phyloP scores from a whole-genome alignment of 805 yeast species.

The Nadsonia fulvescens region DNA sequence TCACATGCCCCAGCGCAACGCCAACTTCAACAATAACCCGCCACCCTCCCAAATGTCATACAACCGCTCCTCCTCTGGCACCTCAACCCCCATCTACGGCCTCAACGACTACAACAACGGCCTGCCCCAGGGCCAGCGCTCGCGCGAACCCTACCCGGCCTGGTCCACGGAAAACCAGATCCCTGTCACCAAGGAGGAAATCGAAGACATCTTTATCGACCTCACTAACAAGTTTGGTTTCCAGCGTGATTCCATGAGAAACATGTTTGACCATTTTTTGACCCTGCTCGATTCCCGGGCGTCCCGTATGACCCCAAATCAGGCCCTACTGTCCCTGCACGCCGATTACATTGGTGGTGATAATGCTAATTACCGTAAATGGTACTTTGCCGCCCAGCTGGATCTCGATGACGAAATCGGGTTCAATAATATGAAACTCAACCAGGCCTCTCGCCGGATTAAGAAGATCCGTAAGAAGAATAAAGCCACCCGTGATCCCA shows the following conservation, averaged over 20 bases:
- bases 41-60: slow-evolving; percentile 45
- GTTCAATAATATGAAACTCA: slow-evolving; percentile 36
- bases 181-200: slow-evolving; percentile 53
- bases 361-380: slow-evolving; percentile 67
- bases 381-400: slow-evolving; percentile 80
- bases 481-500: slow-evolving; percentile 26
- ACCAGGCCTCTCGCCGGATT: slow-evolving; percentile 26
- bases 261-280: slow-evolving; percentile 71
- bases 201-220: slow-evolving; percentile 39
- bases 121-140: slow-evolving; percentile 31
- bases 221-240: slow-evolving; percentile 61
- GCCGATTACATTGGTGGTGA: slow-evolving; percentile 89
- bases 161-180: slow-evolving; percentile 91
- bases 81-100: slow-evolving; percentile 86
- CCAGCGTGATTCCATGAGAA: slow-evolving; percentile 58
- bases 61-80: slow-evolving; percentile 79
- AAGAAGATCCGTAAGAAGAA: slow-evolving; percentile 30
- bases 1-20: too few species aligned
- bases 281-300: slow-evolving; percentile 72
- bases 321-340: slow-evolving; percentile 62
- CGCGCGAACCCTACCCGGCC: slow-evolving; percentile 95
- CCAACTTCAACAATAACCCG: too few species aligned
- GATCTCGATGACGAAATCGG: slow-evolving; percentile 58
- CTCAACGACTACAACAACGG: slow-evolving; percentile 29
- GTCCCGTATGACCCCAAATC: slow-evolving; percentile 52